Evolutionary conservation across 1,284 basidiomycete genomes (phyloP).

Genomic region (Ustilago sp.): DNA sequence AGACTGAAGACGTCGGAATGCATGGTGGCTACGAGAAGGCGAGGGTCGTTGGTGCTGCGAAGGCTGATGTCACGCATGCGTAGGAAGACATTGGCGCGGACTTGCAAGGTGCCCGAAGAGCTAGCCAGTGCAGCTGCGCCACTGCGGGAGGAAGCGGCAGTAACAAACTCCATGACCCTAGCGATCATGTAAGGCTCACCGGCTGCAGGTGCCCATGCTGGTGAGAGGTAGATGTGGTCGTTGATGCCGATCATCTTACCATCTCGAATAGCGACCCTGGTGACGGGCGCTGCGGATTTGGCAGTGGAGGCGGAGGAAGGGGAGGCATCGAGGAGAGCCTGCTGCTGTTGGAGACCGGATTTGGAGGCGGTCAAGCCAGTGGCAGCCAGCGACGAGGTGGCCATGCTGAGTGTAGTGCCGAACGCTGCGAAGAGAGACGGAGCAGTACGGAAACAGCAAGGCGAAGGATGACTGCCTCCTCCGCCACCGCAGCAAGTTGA

Average conservation of each 20-base stretch:
- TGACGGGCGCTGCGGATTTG: conserved; percentile 50
- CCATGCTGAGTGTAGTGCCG: conserved; percentile 21
- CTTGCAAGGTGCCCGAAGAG: conserved; percentile 70
- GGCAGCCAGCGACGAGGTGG: conserved; percentile 41
- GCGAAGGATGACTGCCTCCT: background rate
- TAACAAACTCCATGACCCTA: conserved; percentile 94
- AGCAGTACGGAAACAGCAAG: background rate
- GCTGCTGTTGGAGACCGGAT: conserved; percentile 43
- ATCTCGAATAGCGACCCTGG: conserved; percentile 54
- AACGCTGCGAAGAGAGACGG: background rate
- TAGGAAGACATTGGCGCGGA: conserved; percentile 91
- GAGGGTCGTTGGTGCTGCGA: conserved; percentile 84
- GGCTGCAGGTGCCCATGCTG: conserved; percentile 87
- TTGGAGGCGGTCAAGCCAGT: conserved; percentile 53
- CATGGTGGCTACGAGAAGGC: conserved; percentile 90
- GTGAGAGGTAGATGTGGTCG: conserved; percentile 94
- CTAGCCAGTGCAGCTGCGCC: conserved; percentile 76
- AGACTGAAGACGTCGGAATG: conserved; percentile 94
- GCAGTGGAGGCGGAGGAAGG: conserved; percentile 30
- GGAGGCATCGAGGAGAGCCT: conserved; percentile 43
- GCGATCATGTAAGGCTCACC: conserved; percentile 89
- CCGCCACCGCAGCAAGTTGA: background rate
- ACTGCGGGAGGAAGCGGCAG: conserved; percentile 78
- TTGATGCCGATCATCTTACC: conserved; percentile 64
- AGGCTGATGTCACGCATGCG: conserved; percentile 88